A percentile compares a stretch with the other conserved stretches of the same genome.
Conservation (phyloP, 352 stramenopile genomes). For the Pythium periplocum region DNA sequence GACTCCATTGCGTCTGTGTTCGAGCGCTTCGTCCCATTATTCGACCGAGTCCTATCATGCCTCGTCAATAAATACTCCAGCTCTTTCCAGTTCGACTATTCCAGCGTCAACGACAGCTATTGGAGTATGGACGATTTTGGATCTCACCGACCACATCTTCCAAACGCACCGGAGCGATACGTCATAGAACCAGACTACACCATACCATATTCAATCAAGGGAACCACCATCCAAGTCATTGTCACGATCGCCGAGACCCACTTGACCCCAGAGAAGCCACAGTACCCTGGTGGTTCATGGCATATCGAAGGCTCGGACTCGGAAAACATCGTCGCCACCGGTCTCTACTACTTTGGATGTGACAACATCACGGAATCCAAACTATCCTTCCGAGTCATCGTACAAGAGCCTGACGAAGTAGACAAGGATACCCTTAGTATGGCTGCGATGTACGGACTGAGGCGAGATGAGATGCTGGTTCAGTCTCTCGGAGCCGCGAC, state of each 20-base stretch:
- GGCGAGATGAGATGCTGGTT: constrained; percentile 2
- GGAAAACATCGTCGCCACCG: constrained; percentile 28
- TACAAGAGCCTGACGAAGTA: constrained; percentile 14
- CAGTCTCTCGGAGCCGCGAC: constrained; percentile 11
- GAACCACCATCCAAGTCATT: constrained; percentile 25
- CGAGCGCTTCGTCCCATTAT: constrained; percentile 21
- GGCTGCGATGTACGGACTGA: constrained; percentile 8
- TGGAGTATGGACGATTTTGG: not conserved
- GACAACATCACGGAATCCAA: constrained; percentile 30
- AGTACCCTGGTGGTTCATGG: constrained; percentile 21
- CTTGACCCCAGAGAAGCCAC: constrained; percentile 27
- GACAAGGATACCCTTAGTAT: constrained; percentile 14
- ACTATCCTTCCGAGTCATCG: constrained; percentile 19
- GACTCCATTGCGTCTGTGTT: constrained; percentile 18
- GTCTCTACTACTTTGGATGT: constrained; percentile 28
- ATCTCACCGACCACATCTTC: not conserved
- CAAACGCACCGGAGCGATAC: constrained; percentile 12
- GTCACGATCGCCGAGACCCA: constrained; percentile 27
- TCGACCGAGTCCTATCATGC: constrained; percentile 18
- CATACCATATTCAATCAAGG: constrained; percentile 6
- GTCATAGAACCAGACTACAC: not conserved
- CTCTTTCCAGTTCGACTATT: not conserved
- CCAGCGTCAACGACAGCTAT: constrained; percentile 3
- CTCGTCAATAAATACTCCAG: not conserved
- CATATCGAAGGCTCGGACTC: constrained; percentile 17